phyloP scores from a whole-genome alignment of 331 rosid genomes.

The Telfairia occidentalis region DNA sequence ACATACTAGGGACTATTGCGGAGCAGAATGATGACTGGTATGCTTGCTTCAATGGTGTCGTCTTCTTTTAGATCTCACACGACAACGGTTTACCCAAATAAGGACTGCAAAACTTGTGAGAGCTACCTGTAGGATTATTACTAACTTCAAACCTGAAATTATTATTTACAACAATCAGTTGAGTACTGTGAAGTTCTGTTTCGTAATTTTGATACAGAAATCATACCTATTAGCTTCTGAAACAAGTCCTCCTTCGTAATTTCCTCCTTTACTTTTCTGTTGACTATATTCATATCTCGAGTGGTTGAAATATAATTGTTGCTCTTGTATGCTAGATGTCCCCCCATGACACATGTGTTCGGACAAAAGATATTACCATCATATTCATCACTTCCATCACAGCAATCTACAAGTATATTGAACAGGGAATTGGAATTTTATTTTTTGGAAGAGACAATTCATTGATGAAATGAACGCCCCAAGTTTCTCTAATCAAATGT shows the following conservation, averaged over 20 bases:
- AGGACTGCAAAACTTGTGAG: constrained; percentile 24
- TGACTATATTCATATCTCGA: constrained; percentile 8
- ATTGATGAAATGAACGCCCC: background rate
- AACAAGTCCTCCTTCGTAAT: constrained; percentile 41
- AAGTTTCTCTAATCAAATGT: background rate
- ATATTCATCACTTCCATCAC: constrained; percentile 90
- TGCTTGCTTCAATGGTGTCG: constrained; percentile 3
- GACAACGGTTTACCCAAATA: constrained; percentile 26
- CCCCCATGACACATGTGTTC: constrained; percentile 77
- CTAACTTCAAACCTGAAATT: constrained; percentile 57
- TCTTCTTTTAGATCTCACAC: constrained; percentile 41
- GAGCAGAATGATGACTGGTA: background rate
- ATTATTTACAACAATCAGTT: constrained; percentile 3
- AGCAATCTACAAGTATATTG: constrained; percentile 57
- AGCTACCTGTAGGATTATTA: constrained; percentile 42
- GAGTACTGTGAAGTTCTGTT: background rate
- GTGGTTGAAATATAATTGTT: constrained; percentile 22
- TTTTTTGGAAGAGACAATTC: no score
- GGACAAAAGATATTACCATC: constrained; percentile 57
- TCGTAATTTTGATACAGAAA: background rate
- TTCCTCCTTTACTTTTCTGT: constrained; percentile 25
- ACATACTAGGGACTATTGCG: background rate
- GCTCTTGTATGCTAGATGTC: constrained; percentile 34
- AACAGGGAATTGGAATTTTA: constrained; percentile 16
- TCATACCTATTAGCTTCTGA: constrained; percentile 42